These are phyloP conservation scores for Ophiocordyceps camponoti-leonardi DNA, from an alignment of 2,329 filamentous ascomycete genomes.

Conservation along the genomic window DNA sequence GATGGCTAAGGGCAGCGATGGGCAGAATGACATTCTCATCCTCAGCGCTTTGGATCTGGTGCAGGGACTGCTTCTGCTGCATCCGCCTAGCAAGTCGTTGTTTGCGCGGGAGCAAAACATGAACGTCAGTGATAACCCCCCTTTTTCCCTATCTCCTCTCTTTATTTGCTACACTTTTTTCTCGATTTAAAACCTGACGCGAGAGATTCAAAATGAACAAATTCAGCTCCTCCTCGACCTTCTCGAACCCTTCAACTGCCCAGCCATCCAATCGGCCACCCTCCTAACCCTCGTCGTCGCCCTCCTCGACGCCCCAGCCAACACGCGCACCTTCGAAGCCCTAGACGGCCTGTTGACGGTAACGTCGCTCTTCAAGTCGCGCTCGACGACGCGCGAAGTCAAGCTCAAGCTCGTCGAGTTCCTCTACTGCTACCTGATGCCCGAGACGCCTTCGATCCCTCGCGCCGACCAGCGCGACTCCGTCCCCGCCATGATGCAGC, in stretches of 20 bases:
- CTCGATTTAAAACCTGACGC: not conserved
- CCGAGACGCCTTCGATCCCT: constrained; percentile 51
- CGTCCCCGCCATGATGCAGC: constrained; percentile 37
- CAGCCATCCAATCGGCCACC: constrained; percentile 78
- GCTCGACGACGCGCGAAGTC: constrained; percentile 69
- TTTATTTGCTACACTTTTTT: not conserved
- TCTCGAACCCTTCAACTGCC: constrained; percentile 80
- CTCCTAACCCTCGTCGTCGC: constrained; percentile 81
- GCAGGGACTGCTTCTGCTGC: constrained; percentile 73
- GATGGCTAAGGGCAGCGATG: constrained; percentile 65
- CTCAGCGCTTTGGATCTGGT: constrained; percentile 76
- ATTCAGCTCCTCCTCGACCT: constrained; percentile 83
- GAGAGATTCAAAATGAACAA: not conserved
- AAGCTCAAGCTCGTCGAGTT: constrained; percentile 96
- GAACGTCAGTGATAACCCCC: constrained; percentile 61
- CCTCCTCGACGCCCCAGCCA: constrained; percentile 69
- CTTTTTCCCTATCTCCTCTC: not conserved
- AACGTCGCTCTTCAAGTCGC: constrained; percentile 82
- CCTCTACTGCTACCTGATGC: constrained; percentile 97
- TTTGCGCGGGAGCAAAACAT: constrained; percentile 86
- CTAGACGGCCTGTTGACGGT: constrained; percentile 85
- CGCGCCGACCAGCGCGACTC: constrained; percentile 26
- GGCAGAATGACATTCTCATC: constrained; percentile 76
- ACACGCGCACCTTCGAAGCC: constrained; percentile 80
- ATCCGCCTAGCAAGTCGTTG: constrained; percentile 73